phyloP scores from a whole-genome alignment of 768 basidiomycete genomes.

The Collybia nuda region DNA sequence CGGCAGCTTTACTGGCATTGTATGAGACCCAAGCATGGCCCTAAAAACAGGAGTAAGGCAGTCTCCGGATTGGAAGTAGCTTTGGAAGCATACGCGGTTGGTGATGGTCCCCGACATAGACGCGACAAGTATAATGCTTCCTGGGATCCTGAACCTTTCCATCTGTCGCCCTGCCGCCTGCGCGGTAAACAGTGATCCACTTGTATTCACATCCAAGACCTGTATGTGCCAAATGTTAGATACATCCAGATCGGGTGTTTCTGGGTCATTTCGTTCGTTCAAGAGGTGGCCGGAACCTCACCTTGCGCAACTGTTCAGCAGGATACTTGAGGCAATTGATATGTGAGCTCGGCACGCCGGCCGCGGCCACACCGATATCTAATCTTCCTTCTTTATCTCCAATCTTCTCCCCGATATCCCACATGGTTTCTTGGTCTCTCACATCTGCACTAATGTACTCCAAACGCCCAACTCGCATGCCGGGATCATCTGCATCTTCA shows the following conservation, averaged over 20 bases:
- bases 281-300: conserved; percentile 19
- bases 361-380: conserved; percentile 77
- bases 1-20: conserved; percentile 57
- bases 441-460: conserved; percentile 71
- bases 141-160: conserved; percentile 47
- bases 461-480: conserved; percentile 21
- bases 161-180: conserved; percentile 67
- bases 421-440: conserved; percentile 56
- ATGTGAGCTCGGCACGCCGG: conserved; percentile 63
- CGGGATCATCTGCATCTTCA: no score
- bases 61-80: no score
- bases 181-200: conserved; percentile 60
- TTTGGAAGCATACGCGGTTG: no score
- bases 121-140: conserved; percentile 63
- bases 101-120: conserved; percentile 50
- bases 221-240: conserved; percentile 16
- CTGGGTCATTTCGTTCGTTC: no score
- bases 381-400: conserved; percentile 67
- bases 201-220: conserved; percentile 70
- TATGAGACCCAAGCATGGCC: conserved; percentile 56
- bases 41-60: conserved; percentile 20
- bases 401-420: conserved; percentile 56
- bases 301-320: conserved; percentile 62
- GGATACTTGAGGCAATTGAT: conserved; percentile 68
- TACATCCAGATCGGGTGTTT: background rate